Base-by-base conservation (phyloP, 1,139 yeast species). In the Nakaseomyces kungkrabaensis region DNA sequence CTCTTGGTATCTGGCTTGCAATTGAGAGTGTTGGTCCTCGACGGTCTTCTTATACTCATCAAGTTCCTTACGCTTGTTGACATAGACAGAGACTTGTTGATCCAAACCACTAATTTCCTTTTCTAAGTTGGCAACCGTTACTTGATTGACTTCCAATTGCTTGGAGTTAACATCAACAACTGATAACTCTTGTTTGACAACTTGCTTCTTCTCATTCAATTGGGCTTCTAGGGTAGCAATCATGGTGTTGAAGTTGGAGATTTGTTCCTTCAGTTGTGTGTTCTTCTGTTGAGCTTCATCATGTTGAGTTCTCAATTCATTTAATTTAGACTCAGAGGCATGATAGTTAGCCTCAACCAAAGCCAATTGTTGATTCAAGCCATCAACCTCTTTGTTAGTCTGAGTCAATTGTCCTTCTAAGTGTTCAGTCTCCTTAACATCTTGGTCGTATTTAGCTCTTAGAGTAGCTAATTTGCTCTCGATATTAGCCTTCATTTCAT, bases 311-410 rank as follows among this genome's bases (percentile, higher is more conserved):
- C 83, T 84, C 48, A 81, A 72, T 48, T 78, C 79, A 56, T 80
- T 81, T 56, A 85, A 74, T 57, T 86, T 82, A 0, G 81, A 63
- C 52, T 86, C 85, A 44, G 85, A 76, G 10, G 88, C 82, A 61
- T 85, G 84, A 57, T 79, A 77, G 56, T 81, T 85, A 7, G 96
- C 95, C 65, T 90, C 96, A 1, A 89, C 77, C 46, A 87, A 75
- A 0, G 89, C 79, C 3, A 87, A 74, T 59, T 90, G 95, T 48
- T 87, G 79, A 59, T 85, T 75, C 56, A 90, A 73, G 48, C 81
- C 77, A 54, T 82, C 87, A 10, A 85, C 77, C 61, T 89, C 97
- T 53, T 75, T 77, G 50, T 76, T 79, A 1, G 90, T 79, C 24
- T 75, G 67, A 9, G 71, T 69, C 56, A 88, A 72, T 46, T 77